Conservation (phyloP, 345 rosid species). For the Salix caprea region DNA sequence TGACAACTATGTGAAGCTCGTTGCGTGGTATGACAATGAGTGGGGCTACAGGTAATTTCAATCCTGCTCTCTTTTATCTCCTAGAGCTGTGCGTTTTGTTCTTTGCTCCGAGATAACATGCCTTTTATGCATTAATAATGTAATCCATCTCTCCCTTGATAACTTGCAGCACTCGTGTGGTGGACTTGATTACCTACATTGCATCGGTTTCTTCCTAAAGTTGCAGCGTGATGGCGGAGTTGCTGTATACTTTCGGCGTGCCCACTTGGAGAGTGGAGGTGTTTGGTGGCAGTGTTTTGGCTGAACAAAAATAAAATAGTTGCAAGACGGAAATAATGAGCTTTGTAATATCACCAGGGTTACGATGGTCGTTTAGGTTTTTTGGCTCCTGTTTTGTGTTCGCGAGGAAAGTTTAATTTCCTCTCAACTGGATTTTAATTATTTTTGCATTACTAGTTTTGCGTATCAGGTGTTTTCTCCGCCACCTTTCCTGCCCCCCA, state of each 20-base stretch:
- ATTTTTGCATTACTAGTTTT: neutral
- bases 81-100: neutral
- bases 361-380: neutral
- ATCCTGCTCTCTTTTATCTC: neutral
- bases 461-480: neutral
- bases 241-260: neutral
- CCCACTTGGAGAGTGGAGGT: neutral
- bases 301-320: neutral
- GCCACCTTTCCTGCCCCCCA: neutral
- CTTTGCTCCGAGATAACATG: neutral
- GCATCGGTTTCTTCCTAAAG: neutral
- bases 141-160: neutral
- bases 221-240: too few species aligned
- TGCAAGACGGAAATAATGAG: neutral
- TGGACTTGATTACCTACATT: constrained; percentile 18
- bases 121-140: neutral
- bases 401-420: neutral
- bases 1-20: constrained; percentile 14
- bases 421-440: neutral
- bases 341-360: neutral
- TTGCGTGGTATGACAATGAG: constrained; percentile 29
- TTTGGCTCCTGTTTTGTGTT: neutral
- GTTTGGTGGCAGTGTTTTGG: neutral
- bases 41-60: constrained; percentile 26
- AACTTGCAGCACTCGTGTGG: constrained; percentile 26